Conservation (phyloP, 2,329 filamentous ascomycete species). For the Drechslerella stenobrocha region DNA sequence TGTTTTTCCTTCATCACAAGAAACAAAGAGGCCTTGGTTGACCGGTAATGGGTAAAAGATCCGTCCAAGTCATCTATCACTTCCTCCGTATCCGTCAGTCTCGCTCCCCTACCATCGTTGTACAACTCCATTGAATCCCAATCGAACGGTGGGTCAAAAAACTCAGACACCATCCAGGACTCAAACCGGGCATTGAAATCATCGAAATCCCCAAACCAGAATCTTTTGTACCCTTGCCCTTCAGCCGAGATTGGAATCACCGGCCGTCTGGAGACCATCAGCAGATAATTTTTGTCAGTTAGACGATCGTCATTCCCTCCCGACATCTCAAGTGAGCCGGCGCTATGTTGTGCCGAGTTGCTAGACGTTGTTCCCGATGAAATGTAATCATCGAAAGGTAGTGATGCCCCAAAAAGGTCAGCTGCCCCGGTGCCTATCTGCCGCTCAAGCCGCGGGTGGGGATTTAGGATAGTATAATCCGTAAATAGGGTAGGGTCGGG, state of each 20-base stretch:
- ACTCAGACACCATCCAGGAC: conserved; percentile 7
- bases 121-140: conserved; percentile 29
- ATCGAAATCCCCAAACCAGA: conserved; percentile 17
- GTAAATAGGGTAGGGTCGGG: too few relatives aligned
- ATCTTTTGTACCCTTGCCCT: conserved; percentile 16
- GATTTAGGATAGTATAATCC: too few relatives aligned
- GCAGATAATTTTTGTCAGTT: background rate
- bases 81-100: conserved; percentile 6
- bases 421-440: too few relatives aligned
- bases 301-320: background rate
- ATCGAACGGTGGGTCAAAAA: conserved; percentile 19
- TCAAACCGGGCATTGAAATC: conserved; percentile 22
- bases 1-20: conserved; percentile 20
- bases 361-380: too few relatives aligned
- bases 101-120: conserved; percentile 10
- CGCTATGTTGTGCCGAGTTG: background rate
- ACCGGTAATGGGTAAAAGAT: conserved; percentile 32
- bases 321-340: background rate
- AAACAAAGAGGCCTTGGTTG: conserved; percentile 26
- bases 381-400: too few relatives aligned
- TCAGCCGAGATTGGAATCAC: conserved; percentile 11
- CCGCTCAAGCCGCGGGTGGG: too few relatives aligned
- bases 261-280: conserved; percentile 15
- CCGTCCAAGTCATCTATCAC: conserved; percentile 25
- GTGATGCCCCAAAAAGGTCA: too few relatives aligned